Conservation (phyloP, 495 filamentous ascomycete species). For the Bombardia bombarda region DNA sequence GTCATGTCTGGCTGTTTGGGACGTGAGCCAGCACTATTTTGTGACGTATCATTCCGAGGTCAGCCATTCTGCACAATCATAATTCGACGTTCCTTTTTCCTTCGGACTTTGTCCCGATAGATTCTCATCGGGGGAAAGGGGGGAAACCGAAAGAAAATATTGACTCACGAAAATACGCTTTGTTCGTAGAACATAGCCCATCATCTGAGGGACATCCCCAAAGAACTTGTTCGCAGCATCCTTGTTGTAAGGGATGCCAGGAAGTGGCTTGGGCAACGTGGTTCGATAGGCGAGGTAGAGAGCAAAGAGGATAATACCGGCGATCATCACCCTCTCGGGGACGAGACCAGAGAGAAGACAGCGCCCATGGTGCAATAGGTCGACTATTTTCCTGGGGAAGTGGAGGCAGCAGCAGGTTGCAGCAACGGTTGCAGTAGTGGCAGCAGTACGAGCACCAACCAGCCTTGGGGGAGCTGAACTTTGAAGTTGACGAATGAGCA, state of each 20-base stretch:
- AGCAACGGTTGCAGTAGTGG: no score
- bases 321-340: no score
- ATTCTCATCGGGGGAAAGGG: neutral
- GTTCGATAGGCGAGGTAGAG: slow-evolving; percentile 9
- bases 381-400: no score
- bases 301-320: neutral
- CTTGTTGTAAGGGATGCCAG: slow-evolving; percentile 33
- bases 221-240: slow-evolving; percentile 16
- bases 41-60: neutral
- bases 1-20: slow-evolving; percentile 15
- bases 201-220: slow-evolving; percentile 27
- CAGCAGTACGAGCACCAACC: no score
- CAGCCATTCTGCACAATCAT: neutral
- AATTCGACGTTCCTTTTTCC: neutral
- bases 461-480: no score
- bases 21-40: slow-evolving; percentile 18
- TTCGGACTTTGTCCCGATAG: no score
- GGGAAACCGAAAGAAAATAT: neutral
- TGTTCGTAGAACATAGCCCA: slow-evolving; percentile 14
- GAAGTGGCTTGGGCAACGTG: slow-evolving; percentile 22
- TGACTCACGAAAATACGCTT: slow-evolving; percentile 15
- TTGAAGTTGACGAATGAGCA: no score
- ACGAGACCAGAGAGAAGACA: no score
- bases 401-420: no score
- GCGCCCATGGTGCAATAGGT: no score